A percentile compares a stretch with the other conserved stretches of the same genome.
Conservation (phyloP, 352 stramenopile genomes). For the Phytopythium montanum region DNA sequence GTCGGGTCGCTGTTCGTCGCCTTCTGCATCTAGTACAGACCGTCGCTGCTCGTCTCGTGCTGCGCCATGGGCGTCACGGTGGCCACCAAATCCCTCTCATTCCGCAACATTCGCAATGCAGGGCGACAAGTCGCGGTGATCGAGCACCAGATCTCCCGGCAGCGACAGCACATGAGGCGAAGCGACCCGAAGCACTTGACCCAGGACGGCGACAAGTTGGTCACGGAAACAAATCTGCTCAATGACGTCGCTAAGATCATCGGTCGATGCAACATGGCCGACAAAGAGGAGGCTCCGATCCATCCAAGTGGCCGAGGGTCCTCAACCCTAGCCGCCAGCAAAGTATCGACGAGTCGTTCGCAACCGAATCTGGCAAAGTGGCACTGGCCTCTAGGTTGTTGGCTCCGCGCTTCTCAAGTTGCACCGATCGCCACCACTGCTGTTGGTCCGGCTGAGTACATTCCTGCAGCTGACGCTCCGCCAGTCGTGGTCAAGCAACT, state of each 20-base stretch:
- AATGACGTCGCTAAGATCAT: constrained; percentile 17
- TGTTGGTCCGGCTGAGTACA: no score
- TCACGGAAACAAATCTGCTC: constrained; percentile 20
- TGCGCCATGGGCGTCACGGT: constrained; percentile 13
- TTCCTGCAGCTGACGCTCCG: no score
- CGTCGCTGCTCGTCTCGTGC: constrained; percentile 10
- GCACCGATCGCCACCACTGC: no score
- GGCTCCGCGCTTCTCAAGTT: no score
- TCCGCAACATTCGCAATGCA: constrained; percentile 3
- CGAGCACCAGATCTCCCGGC: neutral
- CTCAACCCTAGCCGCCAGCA: neutral
- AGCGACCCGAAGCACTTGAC: no score
- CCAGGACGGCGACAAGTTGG: no score
- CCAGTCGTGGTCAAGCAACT: neutral
- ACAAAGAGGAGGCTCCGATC: constrained; percentile 93
- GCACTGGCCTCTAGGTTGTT: no score
- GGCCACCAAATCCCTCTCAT: constrained; percentile 9
- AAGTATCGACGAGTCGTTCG: no score
- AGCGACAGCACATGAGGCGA: neutral
- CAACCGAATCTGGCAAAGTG: no score
- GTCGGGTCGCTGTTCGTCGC: constrained; percentile 23
- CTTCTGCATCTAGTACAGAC: constrained; percentile 23
- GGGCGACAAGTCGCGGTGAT: constrained; percentile 8
- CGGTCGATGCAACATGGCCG: neutral
- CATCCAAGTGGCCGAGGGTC: constrained; percentile 85